Base-by-base conservation (phyloP, 1,284 basidiomycete genomes). In the Sparassis latifolia region DNA sequence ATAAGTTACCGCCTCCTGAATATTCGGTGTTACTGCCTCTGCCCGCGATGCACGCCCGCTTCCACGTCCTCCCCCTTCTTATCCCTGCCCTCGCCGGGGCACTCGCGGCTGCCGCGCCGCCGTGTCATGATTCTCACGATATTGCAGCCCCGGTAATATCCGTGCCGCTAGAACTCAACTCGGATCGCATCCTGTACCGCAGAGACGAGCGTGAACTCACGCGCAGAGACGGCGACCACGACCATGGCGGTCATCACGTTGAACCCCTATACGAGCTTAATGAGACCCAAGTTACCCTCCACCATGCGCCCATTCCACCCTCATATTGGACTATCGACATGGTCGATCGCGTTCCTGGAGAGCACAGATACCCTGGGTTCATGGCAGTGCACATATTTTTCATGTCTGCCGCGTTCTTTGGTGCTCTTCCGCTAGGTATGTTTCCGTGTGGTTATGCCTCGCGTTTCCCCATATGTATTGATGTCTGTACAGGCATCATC, bases 291-390 rank as follows among this genome's bases (percentile, higher is more conserved):
- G 69, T 90, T 42, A 72, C 79, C 27, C 63, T 79, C 57, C 68
- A 71, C 52, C 89, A 91, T 63, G 64, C 69, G 2, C 80, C 82
- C 0, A 88, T 84, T 0, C 85, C 86, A 0, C 79, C 83, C 0
- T 90, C 89, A 3, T 92, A 91, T 64, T 90, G 81, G 67, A 81
- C 84, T 5, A 78, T 86, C 56, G 89, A 91, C 63, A 77, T 81
- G 58, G 80, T 84, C 40, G 74, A 79, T 49, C 67, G 65, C 2
- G 73, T 74, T 50, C 65, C 70, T 9, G 65, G 67, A 10, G 66
- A 73, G 42, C 58, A 69, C 30, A 73, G 79, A 40, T 77, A 85
- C 62, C 81, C 83, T 27, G 75, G 75, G 9, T 67, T 90, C 45
- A 87, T 92, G 70, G 71, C 75, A 40, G 65, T 79, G 2, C 89